Percentiles rank a stretch among this genome's conserved stretches.
These are phyloP conservation scores for Calonectria crousiana DNA, from an alignment of 2,329 filamentous ascomycete genomes.

Conservation along the genomic window DNA sequence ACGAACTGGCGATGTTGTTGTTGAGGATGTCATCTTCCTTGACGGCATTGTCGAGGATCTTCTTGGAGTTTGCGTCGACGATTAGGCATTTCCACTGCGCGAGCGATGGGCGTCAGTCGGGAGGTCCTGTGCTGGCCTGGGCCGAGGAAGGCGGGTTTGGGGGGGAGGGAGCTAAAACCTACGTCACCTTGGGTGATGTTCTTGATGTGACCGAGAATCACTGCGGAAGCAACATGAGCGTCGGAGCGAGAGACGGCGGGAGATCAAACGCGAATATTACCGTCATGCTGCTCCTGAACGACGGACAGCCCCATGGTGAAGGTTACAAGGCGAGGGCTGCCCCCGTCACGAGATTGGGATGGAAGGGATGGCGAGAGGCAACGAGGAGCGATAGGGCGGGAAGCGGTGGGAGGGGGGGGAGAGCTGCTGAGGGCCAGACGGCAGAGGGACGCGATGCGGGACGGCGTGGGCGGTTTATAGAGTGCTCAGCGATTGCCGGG, in stretches of 20 bases:
- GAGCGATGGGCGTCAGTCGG: conserved; percentile 23
- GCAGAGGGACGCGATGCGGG: not conserved
- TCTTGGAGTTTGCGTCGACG: conserved; percentile 85
- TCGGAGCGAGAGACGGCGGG: not conserved
- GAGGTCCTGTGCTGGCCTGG: not conserved
- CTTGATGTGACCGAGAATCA: conserved; percentile 68
- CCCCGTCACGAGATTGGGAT: conserved; percentile 39
- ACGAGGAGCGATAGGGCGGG: conserved; percentile 8
- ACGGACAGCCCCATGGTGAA: conserved; percentile 85
- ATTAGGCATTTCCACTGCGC: conserved; percentile 95
- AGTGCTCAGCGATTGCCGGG: not conserved
- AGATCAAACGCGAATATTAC: conserved; percentile 37
- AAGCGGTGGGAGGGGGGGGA: not conserved
- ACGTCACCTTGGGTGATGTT: conserved; percentile 86
- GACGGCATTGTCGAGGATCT: conserved; percentile 89
- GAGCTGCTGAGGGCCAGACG: not conserved
- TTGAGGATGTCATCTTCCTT: conserved; percentile 98
- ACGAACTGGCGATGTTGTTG: conserved; percentile 92
- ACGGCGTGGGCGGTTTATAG: not conserved
- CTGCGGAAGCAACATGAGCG: conserved; percentile 39
- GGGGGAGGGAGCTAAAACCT: conserved; percentile 48
- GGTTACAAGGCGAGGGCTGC: conserved; percentile 42
- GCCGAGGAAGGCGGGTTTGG: not conserved
- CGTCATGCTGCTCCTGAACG: conserved; percentile 81
- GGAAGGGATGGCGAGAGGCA: conserved; percentile 13